Evolutionary conservation across 228 moss, liverwort and hornwort species (phyloP), one percentile per base, ranked within the genome.

Genomic region (Sphagnum fallax): DNA sequence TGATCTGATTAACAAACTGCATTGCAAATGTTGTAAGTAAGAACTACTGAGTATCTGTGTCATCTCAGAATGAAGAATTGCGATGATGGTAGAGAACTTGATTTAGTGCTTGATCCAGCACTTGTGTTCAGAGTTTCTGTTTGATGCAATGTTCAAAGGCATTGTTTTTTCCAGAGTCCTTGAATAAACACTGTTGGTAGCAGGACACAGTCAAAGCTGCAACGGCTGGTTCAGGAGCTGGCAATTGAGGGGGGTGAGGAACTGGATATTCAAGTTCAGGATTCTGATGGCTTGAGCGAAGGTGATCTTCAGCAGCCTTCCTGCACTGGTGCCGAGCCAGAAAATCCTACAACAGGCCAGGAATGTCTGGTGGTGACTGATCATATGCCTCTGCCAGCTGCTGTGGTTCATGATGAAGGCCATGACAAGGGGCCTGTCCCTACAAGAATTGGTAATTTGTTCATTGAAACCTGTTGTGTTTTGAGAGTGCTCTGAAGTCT

Each of bases 171-270:
- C 32, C 32, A 32, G 32, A 32, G 32, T 32, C 32, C 32, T 32
- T 32, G 32, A 32, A 32, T 32, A 14, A 0, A 61, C 16, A 61
- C 5, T 7, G 5, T 6, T 7, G 47, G 6, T 65, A 49, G 9
- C 62, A 74, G 74, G 63, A 74, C 74, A 50, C 68, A 64, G 50
- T 60, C 53, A 63, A 74, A 68, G 68, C 47, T 74, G 55, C 74
- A 74, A 47, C 52, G 57, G 68, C 74, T 74, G 52, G 74, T 65
- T 0, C 68, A 74, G 60, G 74, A 74, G 68, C 68, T 74, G 48
- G 16, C 68, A 5, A 10, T 68, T 61, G 68, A 69, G 49, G 68
- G 63, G 53, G 74, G 68, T 48, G 63, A 74, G 16, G 55, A 47
- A 51, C 18, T 74, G 68, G 68, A 62, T 53, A 74, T 50, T 68